Base-by-base conservation (phyloP, 106 monocot species). In the Dioscorea alata region DNA sequence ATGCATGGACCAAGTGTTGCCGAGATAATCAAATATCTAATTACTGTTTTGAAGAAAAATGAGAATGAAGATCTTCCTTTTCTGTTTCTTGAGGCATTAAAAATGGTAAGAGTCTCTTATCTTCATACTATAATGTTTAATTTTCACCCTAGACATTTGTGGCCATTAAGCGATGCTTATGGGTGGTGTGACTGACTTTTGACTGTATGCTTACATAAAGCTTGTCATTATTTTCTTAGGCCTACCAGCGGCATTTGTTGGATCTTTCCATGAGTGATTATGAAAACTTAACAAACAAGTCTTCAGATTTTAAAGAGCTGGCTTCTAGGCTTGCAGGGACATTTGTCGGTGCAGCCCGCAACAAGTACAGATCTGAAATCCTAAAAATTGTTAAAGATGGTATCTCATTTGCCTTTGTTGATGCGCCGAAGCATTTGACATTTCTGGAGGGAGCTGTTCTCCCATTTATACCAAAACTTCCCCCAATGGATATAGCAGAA, bases 1-100 rank as follows among this genome's bases (percentile, higher is more conserved):
- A 84, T 85, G 83, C 92, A 97, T 85, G 97, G 92, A 28, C 22
- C 84, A 50, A 87, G 86, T 67, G 75, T 83, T 58, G 10, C 80
- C 16, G 97, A 97, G 63, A 89, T 97, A 69, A 82, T 97, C 71
- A 97, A 89, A 67, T 74, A 97, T 67, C 70, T 97, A 28, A 92
- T 97, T 73, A 64, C 86, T 64, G 74, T 79, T 71, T 18, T 97
- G 51, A 92, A 79, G 86, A 97, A 92, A 85, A 87, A 69, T 65
- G 73, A 74, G 6, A 78, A 60, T 79, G 82, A 84, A 62, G 78
- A 90, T 13, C 75, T 89, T 49, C 80, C 84, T 73, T 20, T 70
- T 62, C 54, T 92, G 57, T 97, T 97, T 81, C 63, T 90, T 63
- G 92, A 92, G 76, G 92, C 89, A 61, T 33, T 92, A 52, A 97